Conservation (phyloP, 2,329 filamentous ascomycete genomes). For the Verticillium zaregamsianum region DNA sequence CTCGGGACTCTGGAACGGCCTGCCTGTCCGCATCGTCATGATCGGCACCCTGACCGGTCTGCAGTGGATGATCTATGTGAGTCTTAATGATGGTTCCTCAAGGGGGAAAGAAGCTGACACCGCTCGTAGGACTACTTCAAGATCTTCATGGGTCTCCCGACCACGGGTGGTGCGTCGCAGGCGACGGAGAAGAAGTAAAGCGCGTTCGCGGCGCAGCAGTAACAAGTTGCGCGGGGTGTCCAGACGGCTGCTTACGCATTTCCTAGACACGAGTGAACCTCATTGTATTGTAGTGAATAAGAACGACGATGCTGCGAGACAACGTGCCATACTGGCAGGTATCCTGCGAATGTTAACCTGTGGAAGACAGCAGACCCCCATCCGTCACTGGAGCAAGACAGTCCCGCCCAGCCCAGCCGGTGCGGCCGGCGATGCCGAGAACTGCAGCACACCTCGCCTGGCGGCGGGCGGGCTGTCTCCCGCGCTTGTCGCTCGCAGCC, state of each 20-base stretch:
- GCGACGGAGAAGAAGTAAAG: constrained; percentile 45
- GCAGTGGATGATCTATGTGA: constrained; percentile 90
- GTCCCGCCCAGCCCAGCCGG: background rate
- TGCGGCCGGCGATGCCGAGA: background rate
- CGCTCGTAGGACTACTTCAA: constrained; percentile 70
- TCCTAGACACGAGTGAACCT: background rate
- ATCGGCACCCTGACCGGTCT: constrained; percentile 76
- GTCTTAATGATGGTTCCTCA: constrained; percentile 18
- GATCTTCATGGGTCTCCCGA: constrained; percentile 83
- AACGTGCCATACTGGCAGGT: background rate
- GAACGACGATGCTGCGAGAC: background rate
- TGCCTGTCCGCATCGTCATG: constrained; percentile 85
- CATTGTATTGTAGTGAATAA: background rate
- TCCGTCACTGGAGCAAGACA: background rate
- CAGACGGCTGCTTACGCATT: background rate
- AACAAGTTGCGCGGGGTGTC: background rate
- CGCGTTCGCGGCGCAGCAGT: background rate
- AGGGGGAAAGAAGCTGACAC: constrained; percentile 14
- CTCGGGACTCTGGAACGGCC: constrained; percentile 82
- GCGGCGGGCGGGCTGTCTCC: background rate
- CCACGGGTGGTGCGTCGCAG: constrained; percentile 65
- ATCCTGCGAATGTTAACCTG: background rate
- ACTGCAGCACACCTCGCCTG: background rate
- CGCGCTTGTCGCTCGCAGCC: background rate
- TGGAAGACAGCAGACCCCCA: background rate